Conservation (phyloP, 768 basidiomycete genomes). For the Leccinum uliginosum region DNA sequence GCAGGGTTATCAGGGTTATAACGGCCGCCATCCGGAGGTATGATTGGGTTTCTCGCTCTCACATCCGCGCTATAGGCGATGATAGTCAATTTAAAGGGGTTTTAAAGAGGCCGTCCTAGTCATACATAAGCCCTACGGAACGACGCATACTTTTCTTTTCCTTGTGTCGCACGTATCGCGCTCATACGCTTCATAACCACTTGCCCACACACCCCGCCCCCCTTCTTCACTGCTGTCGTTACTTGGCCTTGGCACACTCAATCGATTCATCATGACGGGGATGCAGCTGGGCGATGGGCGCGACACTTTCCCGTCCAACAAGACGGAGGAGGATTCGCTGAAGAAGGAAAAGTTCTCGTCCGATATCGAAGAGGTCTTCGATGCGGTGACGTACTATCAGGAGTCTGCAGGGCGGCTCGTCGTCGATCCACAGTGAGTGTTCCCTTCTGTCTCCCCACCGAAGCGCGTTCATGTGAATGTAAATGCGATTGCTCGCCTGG, state of each 20-base stretch:
- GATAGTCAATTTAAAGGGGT: not conserved
- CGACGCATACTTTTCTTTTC: not conserved
- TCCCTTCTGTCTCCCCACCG: not conserved
- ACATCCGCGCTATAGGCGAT: not conserved
- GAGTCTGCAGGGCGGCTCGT: constrained; percentile 54
- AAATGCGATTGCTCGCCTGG: not conserved
- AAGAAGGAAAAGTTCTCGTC: not conserved
- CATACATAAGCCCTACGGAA: not conserved
- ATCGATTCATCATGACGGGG: not conserved
- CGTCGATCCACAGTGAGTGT: constrained; percentile 54
- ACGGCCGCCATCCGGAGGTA: not conserved
- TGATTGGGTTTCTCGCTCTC: not conserved
- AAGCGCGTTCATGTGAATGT: not conserved
- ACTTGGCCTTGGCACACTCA: not conserved
- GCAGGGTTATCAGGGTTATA: not conserved
- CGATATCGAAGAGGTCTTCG: constrained; percentile 19
- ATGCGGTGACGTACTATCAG: constrained; percentile 45
- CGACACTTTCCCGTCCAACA: not conserved
- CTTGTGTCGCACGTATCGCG: not conserved
- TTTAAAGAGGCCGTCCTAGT: not conserved
- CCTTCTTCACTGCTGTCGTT: not conserved
- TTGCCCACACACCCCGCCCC: not conserved
- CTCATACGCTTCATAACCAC: not conserved
- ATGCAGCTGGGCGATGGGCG: not conserved
- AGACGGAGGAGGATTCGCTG: constrained; percentile 1